These are phyloP conservation scores for Brassica carinata DNA, from an alignment of 345 rosid genomes.

Conservation along the genomic window DNA sequence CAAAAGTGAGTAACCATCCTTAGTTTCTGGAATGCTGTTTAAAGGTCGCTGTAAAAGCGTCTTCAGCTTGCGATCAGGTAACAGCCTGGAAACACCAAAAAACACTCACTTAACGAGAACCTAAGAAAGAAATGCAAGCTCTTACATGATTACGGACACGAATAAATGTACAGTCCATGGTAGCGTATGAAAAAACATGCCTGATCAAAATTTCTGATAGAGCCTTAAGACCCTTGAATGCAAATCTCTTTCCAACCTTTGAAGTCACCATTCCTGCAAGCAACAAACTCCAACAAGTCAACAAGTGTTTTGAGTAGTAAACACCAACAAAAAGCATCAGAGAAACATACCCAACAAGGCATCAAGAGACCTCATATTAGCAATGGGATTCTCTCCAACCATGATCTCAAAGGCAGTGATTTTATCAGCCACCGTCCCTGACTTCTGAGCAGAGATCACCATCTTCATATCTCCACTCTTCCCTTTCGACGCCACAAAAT, in stretches of 20 bases:
- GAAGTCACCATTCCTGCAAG: slow-evolving; percentile 88
- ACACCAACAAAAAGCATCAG: not conserved
- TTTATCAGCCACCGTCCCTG: slow-evolving; percentile 93
- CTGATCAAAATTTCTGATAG: slow-evolving; percentile 79
- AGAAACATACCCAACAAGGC: slow-evolving; percentile 71
- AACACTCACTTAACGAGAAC: not conserved
- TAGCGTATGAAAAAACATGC: slow-evolving; percentile 38
- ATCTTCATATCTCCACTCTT: slow-evolving; percentile 82
- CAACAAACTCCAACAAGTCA: slow-evolving; percentile 19
- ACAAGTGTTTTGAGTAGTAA: not conserved
- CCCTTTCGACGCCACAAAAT: slow-evolving; percentile 68
- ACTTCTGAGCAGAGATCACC: slow-evolving; percentile 81
- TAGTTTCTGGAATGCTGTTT: slow-evolving; percentile 68
- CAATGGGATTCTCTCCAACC: slow-evolving; percentile 88
- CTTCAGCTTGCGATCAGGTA: slow-evolving; percentile 96
- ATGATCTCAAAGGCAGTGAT: slow-evolving; percentile 86
- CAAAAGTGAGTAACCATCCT: slow-evolving; percentile 90
- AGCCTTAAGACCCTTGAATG: slow-evolving; percentile 85
- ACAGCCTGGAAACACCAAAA: slow-evolving; percentile 49
- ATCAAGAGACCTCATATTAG: slow-evolving; percentile 90
- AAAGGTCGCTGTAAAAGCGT: slow-evolving; percentile 81
- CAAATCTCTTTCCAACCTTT: slow-evolving; percentile 92
- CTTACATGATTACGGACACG: no score
- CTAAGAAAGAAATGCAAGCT: not conserved
- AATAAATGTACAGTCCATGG: not conserved